Percentiles rank a stretch among this genome's conserved stretches.
Conservation (phyloP, 73 alveolate species). For the Tetrahymena malaccensis region DNA sequence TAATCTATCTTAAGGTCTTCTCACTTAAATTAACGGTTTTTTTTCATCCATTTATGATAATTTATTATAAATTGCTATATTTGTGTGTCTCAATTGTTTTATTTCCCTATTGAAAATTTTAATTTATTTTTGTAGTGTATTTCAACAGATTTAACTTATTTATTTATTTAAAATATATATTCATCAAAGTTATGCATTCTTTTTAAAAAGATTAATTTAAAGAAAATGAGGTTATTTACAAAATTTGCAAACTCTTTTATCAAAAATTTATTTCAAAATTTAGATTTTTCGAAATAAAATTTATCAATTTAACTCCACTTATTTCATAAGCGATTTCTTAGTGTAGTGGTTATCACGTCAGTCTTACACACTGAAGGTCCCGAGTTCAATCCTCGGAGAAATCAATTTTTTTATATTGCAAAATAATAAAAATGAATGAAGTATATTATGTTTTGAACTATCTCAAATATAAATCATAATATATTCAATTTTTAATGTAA, state of each 20-base stretch:
- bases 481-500: neutral
- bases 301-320: neutral
- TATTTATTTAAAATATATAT: no score
- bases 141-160: neutral
- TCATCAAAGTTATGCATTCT: neutral
- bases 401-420: neutral
- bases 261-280: neutral
- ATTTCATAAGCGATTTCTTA: neutral
- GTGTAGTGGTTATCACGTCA: slow-evolving; percentile 1
- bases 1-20: slow-evolving; percentile 1
- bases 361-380: slow-evolving; percentile 2
- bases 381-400: slow-evolving; percentile 2
- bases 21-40: neutral
- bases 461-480: neutral
- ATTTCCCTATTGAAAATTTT: neutral
- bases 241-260: neutral
- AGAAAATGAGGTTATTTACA: neutral
- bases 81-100: neutral
- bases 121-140: neutral
- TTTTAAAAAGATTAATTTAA: no score
- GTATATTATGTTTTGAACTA: neutral
- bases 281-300: neutral
- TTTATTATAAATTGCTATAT: neutral
- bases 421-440: neutral
- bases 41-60: neutral